A percentile compares a stretch with the other conserved stretches of the same genome.
These are phyloP conservation scores for Naganishia vaughanmartiniae DNA, from an alignment of 768 basidiomycete genomes.

Conservation along the genomic window DNA sequence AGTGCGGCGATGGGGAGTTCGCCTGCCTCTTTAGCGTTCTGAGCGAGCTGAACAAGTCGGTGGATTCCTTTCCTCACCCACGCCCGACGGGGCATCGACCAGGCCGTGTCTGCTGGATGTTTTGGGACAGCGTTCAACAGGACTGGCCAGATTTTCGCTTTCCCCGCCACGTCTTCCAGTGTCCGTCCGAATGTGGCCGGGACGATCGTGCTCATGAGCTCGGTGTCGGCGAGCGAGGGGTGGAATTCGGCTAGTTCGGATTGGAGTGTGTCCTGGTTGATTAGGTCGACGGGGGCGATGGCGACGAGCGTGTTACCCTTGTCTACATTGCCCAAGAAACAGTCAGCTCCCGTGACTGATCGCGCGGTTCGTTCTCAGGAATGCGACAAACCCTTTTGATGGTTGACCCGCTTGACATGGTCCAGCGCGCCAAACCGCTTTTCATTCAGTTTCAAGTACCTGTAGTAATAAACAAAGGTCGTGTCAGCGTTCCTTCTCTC, in stretches of 20 bases:
- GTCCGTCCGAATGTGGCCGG: slow-evolving; percentile 70
- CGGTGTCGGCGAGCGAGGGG: slow-evolving; percentile 30
- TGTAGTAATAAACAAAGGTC: slow-evolving; percentile 26
- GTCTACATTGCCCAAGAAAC: background rate
- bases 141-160: slow-evolving; percentile 76
- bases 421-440: slow-evolving; percentile 33
- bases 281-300: slow-evolving; percentile 33
- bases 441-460: slow-evolving; percentile 35
- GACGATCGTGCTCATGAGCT: slow-evolving; percentile 52
- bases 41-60: slow-evolving; percentile 58
- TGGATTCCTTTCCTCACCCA: slow-evolving; percentile 76
- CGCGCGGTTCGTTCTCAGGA: background rate
- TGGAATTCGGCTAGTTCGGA: slow-evolving; percentile 32
- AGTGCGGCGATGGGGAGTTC: slow-evolving; percentile 79
- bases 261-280: slow-evolving; percentile 28
- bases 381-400: slow-evolving; percentile 22
- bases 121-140: slow-evolving; percentile 36
- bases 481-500: background rate
- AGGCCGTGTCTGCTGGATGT: slow-evolving; percentile 63
- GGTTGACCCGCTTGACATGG: slow-evolving; percentile 44
- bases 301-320: slow-evolving; percentile 37
- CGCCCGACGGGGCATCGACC: slow-evolving; percentile 64
- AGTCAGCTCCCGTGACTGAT: background rate
- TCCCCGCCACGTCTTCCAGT: slow-evolving; percentile 62
- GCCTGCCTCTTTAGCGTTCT: slow-evolving; percentile 55